Evolutionary conservation across 495 filamentous ascomycete genomes (phyloP), one percentile per base, ranked within the genome.

Genomic region (Talaromyces thailandensis): DNA sequence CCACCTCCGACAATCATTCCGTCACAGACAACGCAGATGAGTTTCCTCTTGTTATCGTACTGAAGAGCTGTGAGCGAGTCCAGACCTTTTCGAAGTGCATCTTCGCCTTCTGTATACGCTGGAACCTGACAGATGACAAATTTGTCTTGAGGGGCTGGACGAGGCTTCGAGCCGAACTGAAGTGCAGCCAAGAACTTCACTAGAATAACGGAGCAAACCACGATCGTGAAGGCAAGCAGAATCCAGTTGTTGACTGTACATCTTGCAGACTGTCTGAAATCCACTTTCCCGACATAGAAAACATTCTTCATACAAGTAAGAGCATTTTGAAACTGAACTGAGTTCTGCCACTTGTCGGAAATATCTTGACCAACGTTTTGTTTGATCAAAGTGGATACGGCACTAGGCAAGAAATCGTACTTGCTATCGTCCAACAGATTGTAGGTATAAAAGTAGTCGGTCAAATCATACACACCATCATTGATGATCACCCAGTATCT

Each of bases 81-180:
- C 6, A 98, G 82, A 32, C 91, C 93, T 68, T 96, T 93, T 55
- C 94, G 82, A 23, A 98, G 76, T 21, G 91, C 88, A 71, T 98
- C 93, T 77, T 98, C 94, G 63, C 93, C 94, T 78, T 98, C 94
- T 0, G 94, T 98, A 70, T 98, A 98, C 12, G 94, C 94, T 21
- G 94, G 94, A 59, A 98, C 91, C 73, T 96, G 89, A 78, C 94
- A 98, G 64, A 98, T 97, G 63, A 98, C 94, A 63, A 98, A 98
- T 71, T 97, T 98, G 71, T 98, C 94, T 74, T 98, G 94, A 26
- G 91, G 87, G 18, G 88, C 80, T 4, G 94, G 94, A 18, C 91
- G 89, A 29, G 89, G 86, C 76, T 96, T 97, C 55, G 90, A 88
- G 18, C 94, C 93, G 64, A 98, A 88, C 70, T 98, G 94, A 26